Conservation (phyloP, 1,139 yeast species). For the Nakaseomyces nivariensis region DNA sequence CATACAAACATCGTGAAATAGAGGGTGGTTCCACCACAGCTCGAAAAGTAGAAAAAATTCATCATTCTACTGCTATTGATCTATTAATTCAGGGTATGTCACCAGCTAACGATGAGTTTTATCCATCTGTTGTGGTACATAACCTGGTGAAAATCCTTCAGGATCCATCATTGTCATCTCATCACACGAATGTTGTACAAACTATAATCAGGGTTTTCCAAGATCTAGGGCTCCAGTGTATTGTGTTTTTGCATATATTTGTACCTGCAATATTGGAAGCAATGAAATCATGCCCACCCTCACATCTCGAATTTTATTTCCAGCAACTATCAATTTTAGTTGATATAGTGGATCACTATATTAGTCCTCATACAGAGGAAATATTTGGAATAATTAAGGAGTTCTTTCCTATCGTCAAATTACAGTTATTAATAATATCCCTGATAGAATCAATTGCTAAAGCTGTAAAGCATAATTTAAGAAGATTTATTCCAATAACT, state of each 20-base stretch:
- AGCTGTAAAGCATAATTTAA: constrained; percentile 88
- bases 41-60: constrained; percentile 66
- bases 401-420: constrained; percentile 54
- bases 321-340: constrained; percentile 79
- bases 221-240: constrained; percentile 80
- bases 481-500: constrained; percentile 67
- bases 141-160: constrained; percentile 73
- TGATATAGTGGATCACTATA: constrained; percentile 78
- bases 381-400: constrained; percentile 72
- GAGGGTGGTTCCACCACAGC: constrained; percentile 57
- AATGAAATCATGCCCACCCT: constrained; percentile 74
- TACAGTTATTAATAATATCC: constrained; percentile 71
- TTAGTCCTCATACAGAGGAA: constrained; percentile 68
- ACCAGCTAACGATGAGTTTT: constrained; percentile 87
- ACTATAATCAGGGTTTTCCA: constrained; percentile 88
- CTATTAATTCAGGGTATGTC: constrained; percentile 88
- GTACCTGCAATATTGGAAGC: constrained; percentile 82
- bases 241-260: constrained; percentile 73
- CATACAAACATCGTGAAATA: constrained; percentile 87
- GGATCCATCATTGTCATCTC: constrained; percentile 75
- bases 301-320: constrained; percentile 80
- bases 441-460: constrained; percentile 77
- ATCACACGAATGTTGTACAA: constrained; percentile 84
- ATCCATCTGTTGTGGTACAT: constrained; percentile 88
- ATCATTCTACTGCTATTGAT: constrained; percentile 85